Base-by-base conservation (phyloP, 805 yeast genomes). In the Yarrowia phangngaensis region DNA sequence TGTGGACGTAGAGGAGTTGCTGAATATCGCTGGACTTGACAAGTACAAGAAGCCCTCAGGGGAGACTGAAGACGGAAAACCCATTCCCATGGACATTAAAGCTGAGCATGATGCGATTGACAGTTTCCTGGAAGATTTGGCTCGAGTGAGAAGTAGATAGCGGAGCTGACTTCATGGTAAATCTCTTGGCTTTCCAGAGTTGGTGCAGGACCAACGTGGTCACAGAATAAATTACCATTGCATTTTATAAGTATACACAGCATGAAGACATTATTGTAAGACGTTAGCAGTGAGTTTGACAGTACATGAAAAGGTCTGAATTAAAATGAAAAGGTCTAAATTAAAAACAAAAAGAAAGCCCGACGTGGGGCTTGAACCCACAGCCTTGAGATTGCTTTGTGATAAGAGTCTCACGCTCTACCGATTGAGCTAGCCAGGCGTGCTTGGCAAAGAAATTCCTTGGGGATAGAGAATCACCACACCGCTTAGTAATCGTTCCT, bases 291-390 rank as follows among this genome's bases (percentile, higher is more conserved):
- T 32, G 17, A 20, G 26, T 29, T 15, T 22, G 40, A 12, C n/a
- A n/a, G n/a, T n/a, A 23, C 4, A 14, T 4, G 28, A 22, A 15
- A 8, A 14, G 17, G 11, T n/a, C n/a, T n/a, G 14, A 17, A 22
- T 9, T 20, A 12, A 23, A 3, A 14, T 4, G 28, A 22, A 15
- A 8, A 14, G 17, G 11, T n/a, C n/a, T n/a, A 20, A 17, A 22
- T 9, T 20, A 33, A 13, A 8, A 23, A 14, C 20, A 34, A 34
- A 34, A 11, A 34, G 30, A 27, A 27, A 35, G 41, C 41, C 41
- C 41, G 41, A 35, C 41, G 41, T 35, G 41, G 41, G 41, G 41
- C 41, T 35, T 35, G 41, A 35, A 35, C 41, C 41, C 41, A 34
- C 40, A 34, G 40, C 40, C 40, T 34, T 34, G 40, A 34, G 40